Conservation (phyloP, 73 alveolate species). For the Uronychia setigera region DNA sequence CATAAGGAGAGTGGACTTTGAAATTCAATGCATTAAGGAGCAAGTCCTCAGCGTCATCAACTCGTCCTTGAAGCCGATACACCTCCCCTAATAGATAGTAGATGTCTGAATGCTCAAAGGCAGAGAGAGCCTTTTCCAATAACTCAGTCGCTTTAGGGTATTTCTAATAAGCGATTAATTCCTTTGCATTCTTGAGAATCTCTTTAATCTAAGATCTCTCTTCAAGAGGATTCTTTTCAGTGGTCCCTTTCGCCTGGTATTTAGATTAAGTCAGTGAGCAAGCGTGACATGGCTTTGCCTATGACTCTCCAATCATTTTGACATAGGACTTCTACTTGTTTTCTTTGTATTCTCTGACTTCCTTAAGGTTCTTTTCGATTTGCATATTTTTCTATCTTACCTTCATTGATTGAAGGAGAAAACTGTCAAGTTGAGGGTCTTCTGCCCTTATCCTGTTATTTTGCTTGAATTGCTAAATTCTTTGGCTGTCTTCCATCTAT, state of each 20-base stretch:
- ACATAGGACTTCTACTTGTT: neutral
- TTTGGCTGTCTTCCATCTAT: too few species aligned
- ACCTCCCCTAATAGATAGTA: constrained; percentile 72
- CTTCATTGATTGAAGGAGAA: neutral
- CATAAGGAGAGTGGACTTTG: constrained; percentile 70
- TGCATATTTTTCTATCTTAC: neutral
- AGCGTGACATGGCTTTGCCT: neutral
- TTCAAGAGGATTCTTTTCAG: neutral
- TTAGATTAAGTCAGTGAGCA: neutral
- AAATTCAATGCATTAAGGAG: constrained; percentile 57
- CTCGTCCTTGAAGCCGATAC: constrained; percentile 50
- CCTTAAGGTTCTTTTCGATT: neutral
- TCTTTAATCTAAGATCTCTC: neutral
- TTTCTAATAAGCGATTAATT: neutral
- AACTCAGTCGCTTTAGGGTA: neutral
- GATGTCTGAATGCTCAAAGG: constrained; percentile 51
- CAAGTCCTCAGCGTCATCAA: constrained; percentile 57
- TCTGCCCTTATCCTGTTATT: neutral
- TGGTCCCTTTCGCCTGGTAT: neutral
- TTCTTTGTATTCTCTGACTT: neutral
- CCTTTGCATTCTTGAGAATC: neutral
- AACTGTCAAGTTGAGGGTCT: neutral
- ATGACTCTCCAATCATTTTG: neutral
- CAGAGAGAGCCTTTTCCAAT: neutral
- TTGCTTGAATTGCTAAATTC: too few species aligned